Evolutionary conservation across 305 asterid species (phyloP).

Genomic region (Salvia sclarea): DNA sequence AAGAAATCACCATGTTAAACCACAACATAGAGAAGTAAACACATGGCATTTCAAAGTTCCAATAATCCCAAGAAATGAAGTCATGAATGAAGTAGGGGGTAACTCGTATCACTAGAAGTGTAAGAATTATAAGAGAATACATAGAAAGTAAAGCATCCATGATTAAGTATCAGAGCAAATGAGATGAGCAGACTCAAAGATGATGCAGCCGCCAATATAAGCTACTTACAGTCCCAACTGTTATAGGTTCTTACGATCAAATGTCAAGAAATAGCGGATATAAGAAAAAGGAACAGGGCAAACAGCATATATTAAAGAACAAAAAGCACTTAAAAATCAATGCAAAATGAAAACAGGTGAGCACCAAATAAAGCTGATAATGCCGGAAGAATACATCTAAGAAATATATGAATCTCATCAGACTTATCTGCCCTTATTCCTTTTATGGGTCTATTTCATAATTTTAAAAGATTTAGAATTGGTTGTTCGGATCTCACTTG

Average conservation of each 20-base stretch:
- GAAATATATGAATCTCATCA: slow-evolving; percentile 26
- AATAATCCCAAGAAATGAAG: not conserved
- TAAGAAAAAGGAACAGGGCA: slow-evolving; percentile 35
- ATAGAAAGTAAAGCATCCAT: slow-evolving; percentile 10
- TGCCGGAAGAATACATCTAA: slow-evolving; percentile 37
- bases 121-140: not conserved
- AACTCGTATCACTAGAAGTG: not conserved
- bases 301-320: slow-evolving; percentile 42
- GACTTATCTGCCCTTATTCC: slow-evolving; percentile 34
- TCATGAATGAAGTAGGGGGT: not conserved
- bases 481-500: slow-evolving; percentile 57
- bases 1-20: not conserved
- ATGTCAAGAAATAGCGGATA: slow-evolving; percentile 30
- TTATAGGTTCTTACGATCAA: slow-evolving; percentile 38
- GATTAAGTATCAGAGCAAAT: not conserved
- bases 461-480: slow-evolving; percentile 26
- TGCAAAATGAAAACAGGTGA: slow-evolving; percentile 25
- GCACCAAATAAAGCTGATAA: slow-evolving; percentile 36
- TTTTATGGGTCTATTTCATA: slow-evolving; percentile 9
- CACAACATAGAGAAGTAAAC: not conserved
- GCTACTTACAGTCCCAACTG: slow-evolving; percentile 29
- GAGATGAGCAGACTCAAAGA: not conserved
- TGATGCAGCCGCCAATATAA: no score
- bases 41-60: not conserved
- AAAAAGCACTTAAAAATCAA: slow-evolving; percentile 25